Conservation (phyloP, 805 yeast genomes). For the Wickerhamomyces sydowiorum region DNA sequence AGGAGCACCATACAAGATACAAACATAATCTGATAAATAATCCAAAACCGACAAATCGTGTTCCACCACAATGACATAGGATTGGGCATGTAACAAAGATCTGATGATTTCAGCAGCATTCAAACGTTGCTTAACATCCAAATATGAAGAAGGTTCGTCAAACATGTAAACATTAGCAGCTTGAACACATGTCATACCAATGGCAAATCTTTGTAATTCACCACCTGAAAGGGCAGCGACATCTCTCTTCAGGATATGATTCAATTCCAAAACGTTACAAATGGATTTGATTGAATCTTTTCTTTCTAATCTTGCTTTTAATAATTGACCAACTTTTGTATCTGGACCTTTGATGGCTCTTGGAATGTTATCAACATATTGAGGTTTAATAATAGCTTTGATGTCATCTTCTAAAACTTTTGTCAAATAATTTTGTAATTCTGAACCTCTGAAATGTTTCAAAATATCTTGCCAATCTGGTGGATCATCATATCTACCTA, state of each 20-base stretch:
- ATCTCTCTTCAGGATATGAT: conserved; percentile 77
- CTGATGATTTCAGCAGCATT: conserved; percentile 95
- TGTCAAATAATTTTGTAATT: conserved; percentile 92
- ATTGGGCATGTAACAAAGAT: conserved; percentile 67
- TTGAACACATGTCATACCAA: conserved; percentile 96
- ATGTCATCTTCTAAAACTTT: conserved; percentile 90
- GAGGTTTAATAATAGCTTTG: conserved; percentile 97
- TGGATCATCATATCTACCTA: conserved; percentile 91
- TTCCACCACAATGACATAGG: conserved; percentile 93
- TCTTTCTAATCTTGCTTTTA: conserved; percentile 74
- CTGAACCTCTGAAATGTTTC: conserved; percentile 91
- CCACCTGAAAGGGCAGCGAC: conserved; percentile 93
- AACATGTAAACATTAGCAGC: conserved; percentile 96
- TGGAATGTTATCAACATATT: conserved; percentile 96
- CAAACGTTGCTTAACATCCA: conserved; percentile 98
- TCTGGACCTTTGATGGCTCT: conserved; percentile 90
- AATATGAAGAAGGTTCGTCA: conserved; percentile 97
- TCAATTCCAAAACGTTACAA: conserved; percentile 67
- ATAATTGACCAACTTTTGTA: conserved; percentile 78
- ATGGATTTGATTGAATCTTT: conserved; percentile 57
- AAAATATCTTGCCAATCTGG: conserved; percentile 97
- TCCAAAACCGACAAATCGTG: conserved; percentile 98
- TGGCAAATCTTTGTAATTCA: conserved; percentile 96
- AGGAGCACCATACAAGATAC: conserved; percentile 96
- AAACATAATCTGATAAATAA: conserved; percentile 92